phyloP scores from a whole-genome alignment of 2,329 filamentous ascomycete genomes.

The Xylaria sp. region DNA sequence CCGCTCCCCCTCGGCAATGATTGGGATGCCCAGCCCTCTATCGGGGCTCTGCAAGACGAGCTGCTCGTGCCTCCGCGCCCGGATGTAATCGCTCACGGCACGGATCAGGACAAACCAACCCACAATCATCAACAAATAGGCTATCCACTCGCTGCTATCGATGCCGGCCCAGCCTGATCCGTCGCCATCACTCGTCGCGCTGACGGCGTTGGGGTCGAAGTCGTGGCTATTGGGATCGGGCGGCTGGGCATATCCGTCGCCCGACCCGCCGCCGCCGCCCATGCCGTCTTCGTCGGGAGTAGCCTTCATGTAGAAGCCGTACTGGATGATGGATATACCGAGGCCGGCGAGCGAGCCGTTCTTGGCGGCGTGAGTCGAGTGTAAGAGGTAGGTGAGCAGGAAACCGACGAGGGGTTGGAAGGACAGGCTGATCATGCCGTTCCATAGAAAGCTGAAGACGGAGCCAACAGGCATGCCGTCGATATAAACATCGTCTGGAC shows the following conservation, averaged over 20 bases:
- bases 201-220: slow-evolving; percentile 79
- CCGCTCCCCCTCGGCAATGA: slow-evolving; percentile 87
- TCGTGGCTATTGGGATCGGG: slow-evolving; percentile 90
- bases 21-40: slow-evolving; percentile 82
- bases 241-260: slow-evolving; percentile 74
- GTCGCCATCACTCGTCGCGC: slow-evolving; percentile 51
- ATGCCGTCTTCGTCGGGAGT: slow-evolving; percentile 59
- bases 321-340: slow-evolving; percentile 94
- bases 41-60: slow-evolving; percentile 93
- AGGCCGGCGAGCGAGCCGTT: slow-evolving; percentile 95
- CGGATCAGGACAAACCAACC: slow-evolving; percentile 98
- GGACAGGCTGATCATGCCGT: slow-evolving; percentile 95
- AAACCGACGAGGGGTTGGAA: slow-evolving; percentile 94
- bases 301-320: slow-evolving; percentile 94
- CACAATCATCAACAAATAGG: slow-evolving; percentile 94
- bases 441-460: slow-evolving; percentile 89
- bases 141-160: slow-evolving; percentile 84
- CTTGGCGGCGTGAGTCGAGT: slow-evolving; percentile 98
- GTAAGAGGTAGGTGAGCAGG: slow-evolving; percentile 95
- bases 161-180: slow-evolving; percentile 66
- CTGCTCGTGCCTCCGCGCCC: slow-evolving; percentile 89
- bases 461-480: slow-evolving; percentile 94
- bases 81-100: slow-evolving; percentile 90
- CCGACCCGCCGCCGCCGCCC: slow-evolving; percentile 57
- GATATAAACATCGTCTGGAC: slow-evolving; percentile 95